These are phyloP conservation scores for Podospora tetraspora DNA, from an alignment of 495 filamentous ascomycete genomes.

Conservation along the genomic window DNA sequence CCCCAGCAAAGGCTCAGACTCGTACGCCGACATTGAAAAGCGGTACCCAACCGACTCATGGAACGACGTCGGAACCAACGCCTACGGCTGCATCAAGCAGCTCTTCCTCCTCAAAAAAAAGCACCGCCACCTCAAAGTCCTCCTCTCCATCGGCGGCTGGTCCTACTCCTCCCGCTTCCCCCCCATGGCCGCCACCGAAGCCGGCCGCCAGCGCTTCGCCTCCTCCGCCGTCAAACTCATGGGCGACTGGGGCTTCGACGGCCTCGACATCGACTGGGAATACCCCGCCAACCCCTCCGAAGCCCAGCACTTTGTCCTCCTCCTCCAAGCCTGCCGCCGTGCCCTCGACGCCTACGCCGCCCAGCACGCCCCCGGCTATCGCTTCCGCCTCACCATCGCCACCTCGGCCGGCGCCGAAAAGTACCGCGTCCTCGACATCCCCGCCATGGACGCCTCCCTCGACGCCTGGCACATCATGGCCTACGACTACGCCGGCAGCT, in stretches of 20 bases:
- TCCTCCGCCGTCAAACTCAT: conserved; percentile 55
- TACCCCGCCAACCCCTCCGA: conserved; percentile 54
- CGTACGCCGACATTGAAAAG: conserved; percentile 61
- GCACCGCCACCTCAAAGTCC: conserved; percentile 72
- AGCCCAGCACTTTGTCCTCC: conserved; percentile 62
- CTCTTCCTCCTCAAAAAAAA: conserved; percentile 76
- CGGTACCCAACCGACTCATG: conserved; percentile 70
- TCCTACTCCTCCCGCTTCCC: conserved; percentile 80
- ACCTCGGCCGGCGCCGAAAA: conserved; percentile 54
- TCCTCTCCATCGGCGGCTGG: conserved; percentile 87
- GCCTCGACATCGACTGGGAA: conserved; percentile 60
- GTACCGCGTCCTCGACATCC: conserved; percentile 61
- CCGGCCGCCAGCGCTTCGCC: conserved; percentile 56
- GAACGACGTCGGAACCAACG: conserved; percentile 59
- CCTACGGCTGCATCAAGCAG: conserved; percentile 81
- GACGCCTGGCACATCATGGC: conserved; percentile 89
- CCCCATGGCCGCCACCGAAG: conserved; percentile 53
- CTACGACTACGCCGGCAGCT: conserved; percentile 68
- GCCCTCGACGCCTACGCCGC: conserved; percentile 61
- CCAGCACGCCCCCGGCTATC: conserved; percentile 42
- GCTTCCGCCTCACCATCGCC: conserved; percentile 74
- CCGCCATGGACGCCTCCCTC: conserved; percentile 64
- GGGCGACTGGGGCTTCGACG: conserved; percentile 52
- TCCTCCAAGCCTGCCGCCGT: conserved; percentile 61
- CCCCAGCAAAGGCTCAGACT: conserved; percentile 45